phyloP scores from a whole-genome alignment of 139 green algal genomes.

The Trebouxia sp. region DNA sequence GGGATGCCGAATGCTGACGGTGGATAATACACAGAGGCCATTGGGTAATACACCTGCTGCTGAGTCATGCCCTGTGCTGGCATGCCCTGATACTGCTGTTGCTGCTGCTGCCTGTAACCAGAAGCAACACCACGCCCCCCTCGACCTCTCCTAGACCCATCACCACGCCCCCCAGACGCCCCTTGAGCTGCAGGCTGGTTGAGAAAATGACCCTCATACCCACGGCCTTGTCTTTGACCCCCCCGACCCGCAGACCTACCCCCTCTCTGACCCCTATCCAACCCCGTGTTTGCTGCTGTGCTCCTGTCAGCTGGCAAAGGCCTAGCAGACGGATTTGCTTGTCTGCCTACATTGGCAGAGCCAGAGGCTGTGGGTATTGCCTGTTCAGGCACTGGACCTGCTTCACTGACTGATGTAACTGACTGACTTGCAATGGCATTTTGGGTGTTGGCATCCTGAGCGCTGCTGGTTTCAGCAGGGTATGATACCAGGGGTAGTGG shows the following conservation, averaged over 20 bases:
- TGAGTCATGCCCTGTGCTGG: background rate
- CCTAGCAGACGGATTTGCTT: background rate
- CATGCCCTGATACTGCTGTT: background rate
- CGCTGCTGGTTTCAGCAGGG: background rate
- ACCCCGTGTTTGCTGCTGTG: background rate
- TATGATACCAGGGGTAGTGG: background rate
- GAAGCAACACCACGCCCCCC: background rate
- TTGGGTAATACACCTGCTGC: conserved; percentile 41
- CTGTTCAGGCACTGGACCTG: background rate
- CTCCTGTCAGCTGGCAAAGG: background rate
- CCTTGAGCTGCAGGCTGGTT: background rate
- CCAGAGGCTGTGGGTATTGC: background rate
- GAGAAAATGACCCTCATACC: background rate
- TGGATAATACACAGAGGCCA: conserved; percentile 72
- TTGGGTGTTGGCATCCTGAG: background rate
- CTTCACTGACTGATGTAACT: background rate
- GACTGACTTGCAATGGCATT: background rate
- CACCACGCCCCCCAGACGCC: background rate
- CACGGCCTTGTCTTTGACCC: background rate
- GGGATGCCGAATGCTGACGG: conserved; percentile 55
- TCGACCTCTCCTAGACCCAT: background rate
- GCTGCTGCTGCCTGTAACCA: conserved; percentile 12
- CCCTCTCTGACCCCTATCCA: background rate
- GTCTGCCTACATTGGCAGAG: background rate
- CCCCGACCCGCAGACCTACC: background rate